A percentile compares a stretch with the other conserved stretches of the same genome.
Conservation (phyloP, 768 basidiomycete species). For the Dioszegia hungarica region DNA sequence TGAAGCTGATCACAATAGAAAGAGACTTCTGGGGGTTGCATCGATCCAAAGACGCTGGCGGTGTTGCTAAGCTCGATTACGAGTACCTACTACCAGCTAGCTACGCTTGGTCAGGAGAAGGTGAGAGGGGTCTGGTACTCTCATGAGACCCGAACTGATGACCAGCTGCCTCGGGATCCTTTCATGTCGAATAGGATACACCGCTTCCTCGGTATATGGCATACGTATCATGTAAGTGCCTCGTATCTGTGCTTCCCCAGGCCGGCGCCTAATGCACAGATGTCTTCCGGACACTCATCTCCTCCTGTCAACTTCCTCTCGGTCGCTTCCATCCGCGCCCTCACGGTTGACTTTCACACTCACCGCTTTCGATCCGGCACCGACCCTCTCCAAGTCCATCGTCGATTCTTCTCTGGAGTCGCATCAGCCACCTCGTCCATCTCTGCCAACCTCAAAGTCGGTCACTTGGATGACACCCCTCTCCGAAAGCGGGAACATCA, state of each 20-base stretch:
- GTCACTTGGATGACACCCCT: constrained; percentile 30
- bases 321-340: constrained; percentile 21
- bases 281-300: not conserved
- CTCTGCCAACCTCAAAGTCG: constrained; percentile 32
- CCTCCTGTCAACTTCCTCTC: constrained; percentile 4
- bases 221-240: constrained; percentile 23
- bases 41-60: constrained; percentile 37
- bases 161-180: constrained; percentile 33
- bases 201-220: constrained; percentile 32
- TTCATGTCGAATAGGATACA: constrained; percentile 21
- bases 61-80: constrained; percentile 37
- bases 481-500: constrained; percentile 34
- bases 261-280: not conserved
- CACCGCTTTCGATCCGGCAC: constrained; percentile 1
- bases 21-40: constrained; percentile 42
- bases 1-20: constrained; percentile 20
- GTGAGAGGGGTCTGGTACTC: constrained; percentile 7
- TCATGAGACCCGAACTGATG: not conserved
- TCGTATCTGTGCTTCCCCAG: not conserved
- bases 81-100: constrained; percentile 37
- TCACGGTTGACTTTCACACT: not conserved
- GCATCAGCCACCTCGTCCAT: constrained; percentile 31
- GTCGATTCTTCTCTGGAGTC: constrained; percentile 28
- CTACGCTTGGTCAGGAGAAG: constrained; percentile 29
- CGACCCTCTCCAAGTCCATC: constrained; percentile 31